These are phyloP conservation scores for Picochlorum sp. DNA, from an alignment of 139 green algal species.

Conservation along the genomic window DNA sequence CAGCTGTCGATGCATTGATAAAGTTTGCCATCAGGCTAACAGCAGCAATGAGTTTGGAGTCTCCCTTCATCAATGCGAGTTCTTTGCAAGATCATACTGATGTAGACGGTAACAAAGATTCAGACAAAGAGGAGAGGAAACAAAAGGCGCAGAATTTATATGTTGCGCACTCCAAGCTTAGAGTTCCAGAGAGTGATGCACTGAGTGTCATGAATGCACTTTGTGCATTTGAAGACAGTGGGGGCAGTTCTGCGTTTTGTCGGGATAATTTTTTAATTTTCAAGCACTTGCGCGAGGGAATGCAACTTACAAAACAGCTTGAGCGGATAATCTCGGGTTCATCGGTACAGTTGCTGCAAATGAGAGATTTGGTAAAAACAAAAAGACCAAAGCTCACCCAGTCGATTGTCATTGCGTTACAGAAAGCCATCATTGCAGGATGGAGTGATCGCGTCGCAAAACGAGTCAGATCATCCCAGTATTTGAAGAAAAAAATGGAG, in stretches of 20 bases:
- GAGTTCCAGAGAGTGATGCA: slow-evolving; percentile 58
- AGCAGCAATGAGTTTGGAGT: slow-evolving; percentile 74
- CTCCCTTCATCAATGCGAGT: slow-evolving; percentile 72
- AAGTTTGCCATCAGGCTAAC: slow-evolving; percentile 69
- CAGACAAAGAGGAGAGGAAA: slow-evolving; percentile 15
- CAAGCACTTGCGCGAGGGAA: slow-evolving; percentile 62
- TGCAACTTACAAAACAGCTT: slow-evolving; percentile 58
- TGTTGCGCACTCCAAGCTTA: slow-evolving; percentile 54
- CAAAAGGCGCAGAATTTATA: slow-evolving; percentile 19
- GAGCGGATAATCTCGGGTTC: slow-evolving; percentile 22
- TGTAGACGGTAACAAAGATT: neutral
- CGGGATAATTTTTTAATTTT: slow-evolving; percentile 56
- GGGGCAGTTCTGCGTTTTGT: slow-evolving; percentile 40
- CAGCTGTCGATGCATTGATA: slow-evolving; percentile 24
- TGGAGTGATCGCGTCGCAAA: slow-evolving; percentile 80
- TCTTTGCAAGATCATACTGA: slow-evolving; percentile 1
- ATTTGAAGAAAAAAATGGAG: slow-evolving; percentile 21
- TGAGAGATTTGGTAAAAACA: neutral
- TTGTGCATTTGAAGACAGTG: slow-evolving; percentile 57
- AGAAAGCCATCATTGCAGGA: slow-evolving; percentile 60
- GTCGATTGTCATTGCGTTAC: slow-evolving; percentile 39
- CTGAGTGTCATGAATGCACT: slow-evolving; percentile 68
- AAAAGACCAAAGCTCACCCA: slow-evolving; percentile 14
- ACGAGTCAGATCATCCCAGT: slow-evolving; percentile 36
- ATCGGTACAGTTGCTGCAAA: neutral